phyloP scores from a whole-genome alignment of 371 early-diverging fungal genomes.

The Saksenaea oblongispora region DNA sequence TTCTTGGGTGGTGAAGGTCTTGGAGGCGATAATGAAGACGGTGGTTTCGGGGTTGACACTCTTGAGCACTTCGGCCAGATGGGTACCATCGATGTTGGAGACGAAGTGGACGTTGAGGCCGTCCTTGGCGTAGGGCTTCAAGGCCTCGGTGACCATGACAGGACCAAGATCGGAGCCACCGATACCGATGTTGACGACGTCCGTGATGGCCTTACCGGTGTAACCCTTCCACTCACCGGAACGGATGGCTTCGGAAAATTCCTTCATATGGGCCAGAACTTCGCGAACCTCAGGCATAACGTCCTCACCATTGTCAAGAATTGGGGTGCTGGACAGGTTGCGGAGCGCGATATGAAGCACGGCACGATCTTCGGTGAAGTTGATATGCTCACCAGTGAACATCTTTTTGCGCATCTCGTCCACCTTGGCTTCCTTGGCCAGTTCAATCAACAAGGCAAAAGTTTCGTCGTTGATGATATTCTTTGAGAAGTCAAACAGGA shows the following conservation, averaged over 20 bases:
- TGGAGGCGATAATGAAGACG: constrained; percentile 97
- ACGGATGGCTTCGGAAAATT: constrained; percentile 82
- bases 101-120: constrained; percentile 92
- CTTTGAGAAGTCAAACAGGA: constrained; percentile 94
- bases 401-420: constrained; percentile 87
- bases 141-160: constrained; percentile 97
- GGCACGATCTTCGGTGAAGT: constrained; percentile 97
- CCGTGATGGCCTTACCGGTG: constrained; percentile 92
- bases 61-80: constrained; percentile 91
- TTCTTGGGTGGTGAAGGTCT: constrained; percentile 99
- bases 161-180: constrained; percentile 99
- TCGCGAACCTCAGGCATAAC: constrained; percentile 94
- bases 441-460: constrained; percentile 72
- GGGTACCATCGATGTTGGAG: constrained; percentile 98
- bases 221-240: constrained; percentile 93
- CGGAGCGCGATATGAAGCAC: constrained; percentile 97
- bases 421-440: constrained; percentile 87
- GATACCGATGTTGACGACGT: constrained; percentile 99
- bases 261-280: constrained; percentile 93
- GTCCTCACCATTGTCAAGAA: constrained; percentile 82
- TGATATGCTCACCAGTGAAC: constrained; percentile 96
- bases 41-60: constrained; percentile 88
- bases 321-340: constrained; percentile 80
- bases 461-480: constrained; percentile 86
- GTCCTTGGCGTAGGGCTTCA: constrained; percentile 85